phyloP scores from a whole-genome alignment of 768 basidiomycete genomes.

The Macrolepiota fuliginosa region DNA sequence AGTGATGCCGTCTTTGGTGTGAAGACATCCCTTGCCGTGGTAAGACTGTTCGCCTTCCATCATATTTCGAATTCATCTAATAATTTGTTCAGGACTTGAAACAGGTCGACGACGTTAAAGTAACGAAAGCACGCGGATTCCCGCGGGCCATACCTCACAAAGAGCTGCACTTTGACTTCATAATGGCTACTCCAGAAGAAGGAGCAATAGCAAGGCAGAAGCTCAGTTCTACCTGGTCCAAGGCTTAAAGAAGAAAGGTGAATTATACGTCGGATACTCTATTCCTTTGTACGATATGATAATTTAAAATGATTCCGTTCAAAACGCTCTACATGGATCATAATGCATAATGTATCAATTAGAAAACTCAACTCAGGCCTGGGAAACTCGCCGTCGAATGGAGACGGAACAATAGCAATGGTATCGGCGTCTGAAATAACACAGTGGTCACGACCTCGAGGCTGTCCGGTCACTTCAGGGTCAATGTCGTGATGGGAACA shows the following conservation, averaged over 20 bases:
- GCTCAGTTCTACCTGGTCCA: background rate
- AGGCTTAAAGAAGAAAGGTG: background rate
- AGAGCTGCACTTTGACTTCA: slow-evolving; percentile 38
- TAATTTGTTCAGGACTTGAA: slow-evolving; percentile 43
- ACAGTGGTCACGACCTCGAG: background rate
- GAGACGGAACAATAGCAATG: background rate
- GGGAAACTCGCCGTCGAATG: background rate
- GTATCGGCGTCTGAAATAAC: background rate
- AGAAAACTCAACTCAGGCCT: background rate
- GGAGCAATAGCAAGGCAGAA: slow-evolving; percentile 29
- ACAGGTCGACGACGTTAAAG: slow-evolving; percentile 48
- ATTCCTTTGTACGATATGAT: background rate
- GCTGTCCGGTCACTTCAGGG: slow-evolving; percentile 3
- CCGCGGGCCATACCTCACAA: slow-evolving; percentile 35
- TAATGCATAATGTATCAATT: too few relatives aligned
- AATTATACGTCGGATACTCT: background rate
- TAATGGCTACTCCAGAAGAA: slow-evolving; percentile 40
- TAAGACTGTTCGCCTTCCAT: slow-evolving; percentile 32
- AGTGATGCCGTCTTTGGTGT: slow-evolving; percentile 85
- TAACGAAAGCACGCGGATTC: slow-evolving; percentile 57
- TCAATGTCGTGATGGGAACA: slow-evolving; percentile 8
- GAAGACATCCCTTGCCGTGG: slow-evolving; percentile 73
- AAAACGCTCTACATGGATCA: too few relatives aligned
- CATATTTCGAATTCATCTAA: background rate
- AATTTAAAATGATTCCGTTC: background rate